Evolutionary conservation across 1,284 basidiomycete genomes (phyloP).

Genomic region (Ceratobasidium sp.): DNA sequence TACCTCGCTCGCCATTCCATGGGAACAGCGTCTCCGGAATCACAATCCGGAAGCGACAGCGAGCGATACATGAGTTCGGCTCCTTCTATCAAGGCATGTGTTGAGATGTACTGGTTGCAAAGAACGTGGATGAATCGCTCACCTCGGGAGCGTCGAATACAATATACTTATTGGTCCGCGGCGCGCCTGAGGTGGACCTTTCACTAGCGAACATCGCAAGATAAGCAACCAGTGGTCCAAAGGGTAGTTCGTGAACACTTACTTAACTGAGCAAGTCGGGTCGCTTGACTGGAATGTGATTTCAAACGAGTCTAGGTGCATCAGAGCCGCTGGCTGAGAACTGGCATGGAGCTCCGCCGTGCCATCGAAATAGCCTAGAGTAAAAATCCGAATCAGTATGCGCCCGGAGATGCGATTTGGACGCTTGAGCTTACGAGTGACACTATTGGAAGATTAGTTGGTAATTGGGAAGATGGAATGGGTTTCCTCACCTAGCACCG

Average conservation of each 20-base stretch:
- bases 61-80: constrained; percentile 8
- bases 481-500: constrained; percentile 13
- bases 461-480: neutral
- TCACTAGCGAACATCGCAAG: neutral
- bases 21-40: constrained; percentile 30
- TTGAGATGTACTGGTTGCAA: neutral
- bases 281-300: constrained; percentile 34
- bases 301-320: constrained; percentile 37
- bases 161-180: constrained; percentile 21
- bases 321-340: constrained; percentile 23
- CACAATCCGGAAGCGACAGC: constrained; percentile 29
- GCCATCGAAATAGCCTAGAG: constrained; percentile 28
- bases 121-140: neutral
- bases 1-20: constrained; percentile 29
- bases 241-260: neutral
- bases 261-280: constrained; percentile 31
- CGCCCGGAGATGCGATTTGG: neutral
- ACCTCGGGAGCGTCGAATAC: constrained; percentile 27
- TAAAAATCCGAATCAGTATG: neutral
- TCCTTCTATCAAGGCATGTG: neutral
- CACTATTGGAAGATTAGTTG: neutral
- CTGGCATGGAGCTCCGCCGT: constrained; percentile 26
- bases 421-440: constrained; percentile 21
- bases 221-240: neutral
- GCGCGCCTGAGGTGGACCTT: constrained; percentile 17